These are phyloP conservation scores for Niebla homalea DNA, from an alignment of 495 filamentous ascomycete genomes.

Conservation along the genomic window DNA sequence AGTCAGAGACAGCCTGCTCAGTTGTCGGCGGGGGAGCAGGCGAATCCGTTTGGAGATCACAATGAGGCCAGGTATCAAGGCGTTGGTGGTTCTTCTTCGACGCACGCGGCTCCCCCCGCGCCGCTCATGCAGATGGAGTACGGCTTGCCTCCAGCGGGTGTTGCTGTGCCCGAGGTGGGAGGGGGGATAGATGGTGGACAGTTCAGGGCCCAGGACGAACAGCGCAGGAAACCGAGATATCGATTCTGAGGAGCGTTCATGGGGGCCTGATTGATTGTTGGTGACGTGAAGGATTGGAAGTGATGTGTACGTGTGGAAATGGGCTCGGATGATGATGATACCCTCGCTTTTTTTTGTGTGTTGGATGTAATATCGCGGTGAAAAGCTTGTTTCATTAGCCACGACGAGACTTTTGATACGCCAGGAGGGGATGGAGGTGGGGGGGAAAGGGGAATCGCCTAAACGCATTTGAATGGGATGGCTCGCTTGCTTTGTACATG, in stretches of 20 bases:
- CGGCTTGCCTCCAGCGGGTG: constrained; percentile 5
- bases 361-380: too few relatives aligned
- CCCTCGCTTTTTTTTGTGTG: too few relatives aligned
- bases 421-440: too few relatives aligned
- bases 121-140: constrained; percentile 2
- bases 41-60: constrained; percentile 11
- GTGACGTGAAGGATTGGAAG: background rate
- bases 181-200: background rate
- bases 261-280: background rate
- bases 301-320: background rate
- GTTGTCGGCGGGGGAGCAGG: background rate
- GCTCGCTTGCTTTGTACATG: too few relatives aligned
- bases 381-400: background rate
- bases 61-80: background rate
- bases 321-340: too few relatives aligned
- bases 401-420: too few relatives aligned
- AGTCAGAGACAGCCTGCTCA: background rate
- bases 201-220: background rate
- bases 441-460: too few relatives aligned
- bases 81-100: background rate
- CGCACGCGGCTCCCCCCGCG: background rate
- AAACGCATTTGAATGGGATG: too few relatives aligned
- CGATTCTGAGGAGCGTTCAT: background rate
- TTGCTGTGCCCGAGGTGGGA: background rate
- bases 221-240: background rate